Conservation (phyloP, 768 basidiomycete species). For the Psilocybe subaeruginosa region DNA sequence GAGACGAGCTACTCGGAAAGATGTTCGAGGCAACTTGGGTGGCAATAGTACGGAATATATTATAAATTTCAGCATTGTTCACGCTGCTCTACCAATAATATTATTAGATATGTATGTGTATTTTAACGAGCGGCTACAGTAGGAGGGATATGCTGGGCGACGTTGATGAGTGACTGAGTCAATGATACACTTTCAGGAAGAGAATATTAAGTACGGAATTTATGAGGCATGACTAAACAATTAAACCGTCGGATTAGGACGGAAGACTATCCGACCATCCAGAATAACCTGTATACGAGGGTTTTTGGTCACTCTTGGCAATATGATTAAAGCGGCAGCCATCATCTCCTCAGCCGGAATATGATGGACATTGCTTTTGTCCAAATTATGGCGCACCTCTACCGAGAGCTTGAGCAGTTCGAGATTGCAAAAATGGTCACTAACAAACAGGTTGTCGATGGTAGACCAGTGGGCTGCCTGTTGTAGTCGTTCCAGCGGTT, state of each 20-base stretch:
- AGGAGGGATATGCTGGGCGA: too few species aligned
- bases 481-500: neutral
- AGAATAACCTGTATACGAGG: neutral
- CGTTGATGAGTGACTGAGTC: too few species aligned
- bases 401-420: neutral
- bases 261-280: neutral
- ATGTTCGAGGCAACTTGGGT: too few species aligned
- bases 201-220: too few species aligned
- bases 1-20: too few species aligned
- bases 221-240: neutral
- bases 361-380: neutral
- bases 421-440: neutral
- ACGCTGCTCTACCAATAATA: too few species aligned
- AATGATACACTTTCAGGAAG: too few species aligned
- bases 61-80: too few species aligned
- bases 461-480: neutral
- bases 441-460: neutral
- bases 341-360: neutral
- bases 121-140: too few species aligned
- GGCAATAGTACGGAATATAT: too few species aligned
- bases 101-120: too few species aligned
- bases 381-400: neutral
- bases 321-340: neutral
- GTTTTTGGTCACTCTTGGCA: neutral
- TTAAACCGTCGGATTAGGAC: neutral